A percentile compares a stretch with the other conserved stretches of the same genome.
These are phyloP conservation scores for Ceratopteris richardii DNA, from an alignment of 75 land plant genomes.

Conservation along the genomic window DNA sequence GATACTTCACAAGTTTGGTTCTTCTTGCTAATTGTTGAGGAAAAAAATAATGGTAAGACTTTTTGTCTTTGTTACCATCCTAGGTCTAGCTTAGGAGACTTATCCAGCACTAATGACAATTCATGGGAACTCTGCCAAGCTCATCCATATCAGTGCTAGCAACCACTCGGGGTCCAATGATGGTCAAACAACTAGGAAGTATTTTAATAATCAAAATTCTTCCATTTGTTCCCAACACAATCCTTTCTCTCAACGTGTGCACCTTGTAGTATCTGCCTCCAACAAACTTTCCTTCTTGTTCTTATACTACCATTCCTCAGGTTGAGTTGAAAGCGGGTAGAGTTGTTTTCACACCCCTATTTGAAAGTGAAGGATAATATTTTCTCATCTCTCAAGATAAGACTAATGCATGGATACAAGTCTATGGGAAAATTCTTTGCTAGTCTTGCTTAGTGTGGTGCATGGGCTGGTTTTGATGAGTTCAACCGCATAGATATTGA, in stretches of 20 bases:
- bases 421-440: slow-evolving; percentile 41
- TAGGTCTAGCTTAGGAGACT: slow-evolving; percentile 50
- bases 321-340: slow-evolving; percentile 38
- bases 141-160: slow-evolving; percentile 35
- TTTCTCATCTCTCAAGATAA: slow-evolving; percentile 36
- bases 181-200: slow-evolving; percentile 77
- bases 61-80: slow-evolving; percentile 46
- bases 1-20: slow-evolving; percentile 36
- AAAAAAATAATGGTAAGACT: slow-evolving; percentile 54
- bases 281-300: neutral
- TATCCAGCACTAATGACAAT: slow-evolving; percentile 46
- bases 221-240: slow-evolving; percentile 11
- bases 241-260: neutral
- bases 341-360: slow-evolving; percentile 44
- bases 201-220: slow-evolving; percentile 54
- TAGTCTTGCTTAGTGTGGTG: slow-evolving; percentile 30
- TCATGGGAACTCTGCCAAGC: slow-evolving; percentile 51
- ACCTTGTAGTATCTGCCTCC: neutral
- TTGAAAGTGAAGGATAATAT: slow-evolving; percentile 56
- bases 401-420: slow-evolving; percentile 53
- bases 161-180: slow-evolving; percentile 49
- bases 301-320: slow-evolving; percentile 22
- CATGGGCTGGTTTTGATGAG: slow-evolving; percentile 36
- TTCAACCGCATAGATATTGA: slow-evolving; percentile 31
- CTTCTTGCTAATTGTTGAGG: slow-evolving; percentile 67